Evolutionary conservation across 2,329 filamentous ascomycete species (phyloP), one percentile per base, ranked within the genome.

Genomic region (Colletotrichum graminicola): DNA sequence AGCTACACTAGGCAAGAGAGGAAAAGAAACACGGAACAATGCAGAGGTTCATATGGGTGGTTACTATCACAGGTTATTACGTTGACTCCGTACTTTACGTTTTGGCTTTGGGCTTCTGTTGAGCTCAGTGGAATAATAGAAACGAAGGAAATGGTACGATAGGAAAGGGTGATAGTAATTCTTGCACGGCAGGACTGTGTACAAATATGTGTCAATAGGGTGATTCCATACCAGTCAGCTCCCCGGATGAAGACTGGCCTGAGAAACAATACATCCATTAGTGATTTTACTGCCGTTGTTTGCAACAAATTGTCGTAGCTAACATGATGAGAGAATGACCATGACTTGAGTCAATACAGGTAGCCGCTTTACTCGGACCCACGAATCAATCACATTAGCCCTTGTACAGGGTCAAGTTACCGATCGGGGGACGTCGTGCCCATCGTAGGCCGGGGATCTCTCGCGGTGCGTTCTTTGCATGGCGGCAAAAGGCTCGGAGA

Each of bases 1-100:
- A 88, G 72, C 78, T 91, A 62, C 89, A 91, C 76, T 84, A 54
- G 77, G 36, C n/a, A 10, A n/a, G 32, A 56, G 14, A 41, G 23
- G 14, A 11, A 62, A 57, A 14, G 5, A 6, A 47, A 49, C 11
- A 39, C 26, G n/a, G 49, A 52, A 5, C n/a, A 55, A 55, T 54
- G 49, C 32, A 55, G 18, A 23, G 54, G 21, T 23, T 43, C 26
- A 21, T 29, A n/a, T 39, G 52, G 62, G 23, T 39, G 32, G 39
- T 61, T 6, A 26, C 43, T n/a, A 12, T 5, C 16, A 16, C 4
- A 21, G 32, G 18, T 23, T 34, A 21, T 29, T 47, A 45, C 36
- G 36, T 52, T 43, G 36, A 36, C 43, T 36, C 10, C 3, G 16
- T 26, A 11, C 26, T 62, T 41, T 43, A 16, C 34, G 26, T 32